Base-by-base conservation (phyloP, 2,329 filamentous ascomycete species). In the Alternaria burnsii region DNA sequence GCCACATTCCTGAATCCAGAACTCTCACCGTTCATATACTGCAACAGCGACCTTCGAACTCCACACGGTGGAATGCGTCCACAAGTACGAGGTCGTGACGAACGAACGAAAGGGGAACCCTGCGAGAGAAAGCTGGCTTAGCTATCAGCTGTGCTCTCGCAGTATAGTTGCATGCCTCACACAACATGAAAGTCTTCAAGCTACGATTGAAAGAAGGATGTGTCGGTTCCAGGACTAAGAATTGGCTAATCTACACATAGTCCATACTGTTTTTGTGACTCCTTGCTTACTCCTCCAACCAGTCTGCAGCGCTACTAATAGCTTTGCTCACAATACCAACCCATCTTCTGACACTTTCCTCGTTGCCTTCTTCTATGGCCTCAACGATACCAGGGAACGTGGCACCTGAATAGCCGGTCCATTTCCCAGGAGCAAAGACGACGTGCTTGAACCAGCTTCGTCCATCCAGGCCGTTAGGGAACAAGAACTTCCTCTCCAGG, bases 371-470 rank as follows among this genome's bases (percentile, higher is more conserved):
- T 28, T 88, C 85, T 47, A 90, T 80, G 52, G 83, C 85, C 74
- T 90, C 88, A 5, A 88, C 84, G n/a, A 90, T 76, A 1, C 87
- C 87, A 1, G 88, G 88, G 68, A 87, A 90, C 9, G 87, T 88
- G 4, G 85, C 88, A 3, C 93, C 94, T 0, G 93, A 83, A 78
- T 97, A 97, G 0, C 94, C 94, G 0, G 93, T 97, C 93, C 93
- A 97, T 48, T 94, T 77, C 0, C 94, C 94, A 0, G 94, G 94
- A 1, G 94, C 94, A 79, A 96, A 97, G 1, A 97, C 91, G 3
- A 97, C 90, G 72, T 97, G 94, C 82, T 97, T 97, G 82, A 94
- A 98, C 93, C 93, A 97, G 24, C 83, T 82, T 61, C 94, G 83
- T 1, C 88, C 88, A 75, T 97, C 94, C 20, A 98, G 80, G 0